Evolutionary conservation across 352 stramenopile genomes (phyloP), one percentile per base, ranked within the genome.

Genomic region (Phytophthora gonapodyides): DNA sequence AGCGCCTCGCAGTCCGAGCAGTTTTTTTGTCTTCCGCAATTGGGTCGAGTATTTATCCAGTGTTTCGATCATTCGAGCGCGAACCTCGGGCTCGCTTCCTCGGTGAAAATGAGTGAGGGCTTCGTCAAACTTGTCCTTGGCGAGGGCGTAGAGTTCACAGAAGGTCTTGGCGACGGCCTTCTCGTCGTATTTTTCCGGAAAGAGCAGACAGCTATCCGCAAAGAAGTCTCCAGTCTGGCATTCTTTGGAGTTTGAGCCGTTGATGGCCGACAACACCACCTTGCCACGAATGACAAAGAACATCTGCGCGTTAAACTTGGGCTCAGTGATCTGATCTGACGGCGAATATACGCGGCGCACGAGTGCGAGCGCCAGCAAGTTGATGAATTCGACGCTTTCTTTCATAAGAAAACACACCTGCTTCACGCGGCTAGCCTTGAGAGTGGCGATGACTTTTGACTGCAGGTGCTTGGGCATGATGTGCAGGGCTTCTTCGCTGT

Each of bases 101-200:
- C 71, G 65, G 40, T 90, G 89, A 10, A 87, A 91, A 49, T 83
- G 74, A 2, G 43, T 55, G 27, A 92, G 54, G 0, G 78, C 82
- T 11, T 78, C 68, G 38, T 94, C 79, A 48, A 94, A 90, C 0
- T 77, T 73, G 0, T 69, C 51, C 42, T 90, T 91, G 1, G 88
- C 76, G 6, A 94, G 72, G 13, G 88, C 81, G 34, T 91, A 91
- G 1, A 94, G 70, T 53, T 94, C 85, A 21, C 83, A 94, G 55
- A 94, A 94, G 0, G 85, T 91, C 58, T 91, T 89, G 4, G 85
- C 85, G 0, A 84, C 56, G 0, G 84, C 84, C 21, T 88, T 90
- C 45, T 92, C 80, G 49, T 91, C 80, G 41, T 81, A 89, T 27
- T 65, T 76, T 10, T 89, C 82, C 0, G 82, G 78, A 7, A 60